Conservation (phyloP, 73 alveolate species). For the Blepharisma japonicum region DNA sequence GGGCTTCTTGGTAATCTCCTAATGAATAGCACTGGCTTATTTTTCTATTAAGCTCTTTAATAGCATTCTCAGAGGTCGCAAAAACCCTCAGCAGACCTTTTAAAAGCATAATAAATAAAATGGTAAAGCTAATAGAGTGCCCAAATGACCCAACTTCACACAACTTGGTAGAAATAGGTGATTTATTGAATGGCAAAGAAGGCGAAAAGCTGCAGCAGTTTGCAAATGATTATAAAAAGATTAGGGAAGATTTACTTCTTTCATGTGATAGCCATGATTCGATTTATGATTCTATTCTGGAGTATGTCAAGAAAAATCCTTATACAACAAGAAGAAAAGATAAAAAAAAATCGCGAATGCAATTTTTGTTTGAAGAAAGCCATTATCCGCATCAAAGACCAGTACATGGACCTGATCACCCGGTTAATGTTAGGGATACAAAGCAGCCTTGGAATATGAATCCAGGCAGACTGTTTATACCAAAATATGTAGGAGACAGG, state of each 20-base stretch:
- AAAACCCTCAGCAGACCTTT: no score
- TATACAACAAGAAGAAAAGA: conserved; percentile 2
- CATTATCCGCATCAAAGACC: not conserved
- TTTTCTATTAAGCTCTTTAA: no score
- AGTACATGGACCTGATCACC: conserved; percentile 10
- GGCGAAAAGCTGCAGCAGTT: not conserved
- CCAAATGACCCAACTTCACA: not conserved
- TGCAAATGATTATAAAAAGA: not conserved
- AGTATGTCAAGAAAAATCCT: conserved; percentile 4
- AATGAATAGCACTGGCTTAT: no score
- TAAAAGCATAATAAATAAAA: not conserved
- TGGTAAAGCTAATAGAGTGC: not conserved
- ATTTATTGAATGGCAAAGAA: not conserved
- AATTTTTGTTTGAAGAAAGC: not conserved
- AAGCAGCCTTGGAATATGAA: conserved; percentile 13
- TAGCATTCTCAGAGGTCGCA: no score
- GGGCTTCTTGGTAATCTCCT: no score
- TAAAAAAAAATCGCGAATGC: not conserved
- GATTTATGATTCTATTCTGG: not conserved
- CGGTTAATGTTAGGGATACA: not conserved
- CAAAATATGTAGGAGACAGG: not conserved
- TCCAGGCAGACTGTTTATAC: conserved; percentile 1
- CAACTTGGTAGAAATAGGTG: not conserved
- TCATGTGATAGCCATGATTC: conserved; percentile 4
- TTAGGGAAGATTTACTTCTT: not conserved